These are phyloP conservation scores for Prototheca wickerhamii DNA, from an alignment of 163 green algal genomes.

Conservation along the genomic window DNA sequence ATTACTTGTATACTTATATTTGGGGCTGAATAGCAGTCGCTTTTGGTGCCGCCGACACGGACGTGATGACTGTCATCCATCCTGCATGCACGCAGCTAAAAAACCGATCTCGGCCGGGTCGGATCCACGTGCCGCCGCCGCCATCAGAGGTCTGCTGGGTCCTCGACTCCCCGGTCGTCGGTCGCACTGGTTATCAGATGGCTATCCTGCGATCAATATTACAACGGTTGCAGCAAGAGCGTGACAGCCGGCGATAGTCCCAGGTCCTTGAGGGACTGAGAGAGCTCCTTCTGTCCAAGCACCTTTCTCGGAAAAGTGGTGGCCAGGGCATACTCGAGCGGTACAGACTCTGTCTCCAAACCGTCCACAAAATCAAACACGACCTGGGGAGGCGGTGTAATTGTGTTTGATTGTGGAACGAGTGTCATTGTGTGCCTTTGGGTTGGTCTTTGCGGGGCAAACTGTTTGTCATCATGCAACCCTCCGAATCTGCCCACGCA, in stretches of 20 bases:
- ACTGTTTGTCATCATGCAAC: no score
- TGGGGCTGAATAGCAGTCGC: neutral
- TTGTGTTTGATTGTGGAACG: neutral
- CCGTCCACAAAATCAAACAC: conserved; percentile 35
- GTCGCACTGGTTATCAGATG: neutral
- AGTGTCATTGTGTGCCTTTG: neutral
- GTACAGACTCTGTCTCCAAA: conserved; percentile 9
- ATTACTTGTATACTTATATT: no score
- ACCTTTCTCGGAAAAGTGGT: conserved; percentile 31
- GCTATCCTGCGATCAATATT: conserved; percentile 16
- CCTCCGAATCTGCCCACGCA: no score
- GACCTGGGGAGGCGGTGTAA: conserved; percentile 9
- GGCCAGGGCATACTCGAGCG: conserved; percentile 29
- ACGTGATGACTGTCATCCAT: neutral
- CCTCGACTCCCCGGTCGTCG: neutral
- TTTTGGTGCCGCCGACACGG: neutral
- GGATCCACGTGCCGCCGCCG: neutral
- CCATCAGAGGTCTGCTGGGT: neutral
- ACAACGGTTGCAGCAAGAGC: conserved; percentile 36
- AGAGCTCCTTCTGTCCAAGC: conserved; percentile 5
- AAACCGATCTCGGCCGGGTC: neutral
- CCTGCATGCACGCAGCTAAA: neutral
- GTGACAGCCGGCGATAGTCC: conserved; percentile 27
- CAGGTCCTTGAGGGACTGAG: conserved; percentile 19
- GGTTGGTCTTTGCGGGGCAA: no score